phyloP scores from a whole-genome alignment of 225 moss, liverwort and hornwort genomes.

The Thuidium tamariscinum region DNA sequence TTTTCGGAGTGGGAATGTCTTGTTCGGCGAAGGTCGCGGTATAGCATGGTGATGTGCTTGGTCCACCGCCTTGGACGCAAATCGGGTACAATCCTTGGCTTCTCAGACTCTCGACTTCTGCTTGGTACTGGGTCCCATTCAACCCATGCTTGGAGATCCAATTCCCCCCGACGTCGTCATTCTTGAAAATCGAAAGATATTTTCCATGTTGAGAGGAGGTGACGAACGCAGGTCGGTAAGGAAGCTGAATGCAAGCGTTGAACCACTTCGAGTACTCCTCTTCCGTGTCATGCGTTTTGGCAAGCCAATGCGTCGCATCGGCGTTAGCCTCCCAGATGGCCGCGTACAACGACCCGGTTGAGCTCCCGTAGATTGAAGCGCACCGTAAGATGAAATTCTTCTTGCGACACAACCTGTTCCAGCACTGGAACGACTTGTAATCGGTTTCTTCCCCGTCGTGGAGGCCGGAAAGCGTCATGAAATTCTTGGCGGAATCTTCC shows the following conservation, averaged over 20 bases:
- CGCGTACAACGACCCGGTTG: not conserved
- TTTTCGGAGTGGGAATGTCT: not conserved
- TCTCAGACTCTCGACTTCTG: not conserved
- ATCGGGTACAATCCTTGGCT: not conserved
- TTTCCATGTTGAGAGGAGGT: not conserved
- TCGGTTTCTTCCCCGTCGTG: not conserved
- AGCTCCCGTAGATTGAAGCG: not conserved
- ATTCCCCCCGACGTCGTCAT: not conserved
- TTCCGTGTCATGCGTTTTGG: not conserved
- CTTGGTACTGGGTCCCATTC: not conserved
- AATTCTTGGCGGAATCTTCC: not conserved
- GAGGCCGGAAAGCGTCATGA: not conserved
- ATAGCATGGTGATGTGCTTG: not conserved
- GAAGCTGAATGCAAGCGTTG: not conserved
- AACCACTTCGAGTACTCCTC: not conserved
- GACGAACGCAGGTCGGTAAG: not conserved
- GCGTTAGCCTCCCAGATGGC: not conserved
- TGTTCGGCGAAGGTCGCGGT: not conserved
- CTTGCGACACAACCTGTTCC: not conserved
- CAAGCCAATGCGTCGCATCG: not conserved
- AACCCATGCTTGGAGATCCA: not conserved
- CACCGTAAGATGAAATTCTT: not conserved
- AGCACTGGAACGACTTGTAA: not conserved
- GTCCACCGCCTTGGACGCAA: not conserved
- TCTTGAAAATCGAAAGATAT: not conserved